A percentile compares a stretch with the other conserved stretches of the same genome.
Conservation (phyloP, 1,284 basidiomycete genomes). For the Ganoderma boninense region DNA sequence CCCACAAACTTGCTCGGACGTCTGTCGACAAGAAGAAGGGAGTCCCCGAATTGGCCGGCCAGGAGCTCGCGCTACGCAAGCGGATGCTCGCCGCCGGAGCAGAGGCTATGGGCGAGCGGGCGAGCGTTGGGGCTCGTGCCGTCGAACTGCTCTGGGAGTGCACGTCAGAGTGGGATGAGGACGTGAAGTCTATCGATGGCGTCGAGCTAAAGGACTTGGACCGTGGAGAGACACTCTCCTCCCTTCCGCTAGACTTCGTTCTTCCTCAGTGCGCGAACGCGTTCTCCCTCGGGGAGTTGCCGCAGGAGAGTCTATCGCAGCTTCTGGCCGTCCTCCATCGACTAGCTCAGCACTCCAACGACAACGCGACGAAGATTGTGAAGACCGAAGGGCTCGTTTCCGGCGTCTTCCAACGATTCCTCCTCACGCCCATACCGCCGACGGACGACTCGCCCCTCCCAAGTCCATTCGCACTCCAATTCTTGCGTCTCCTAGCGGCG, state of each 20-base stretch:
- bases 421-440: slow-evolving; percentile 59
- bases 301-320: slow-evolving; percentile 59
- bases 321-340: slow-evolving; percentile 72
- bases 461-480: slow-evolving; percentile 61
- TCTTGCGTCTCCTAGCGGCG: slow-evolving; percentile 68
- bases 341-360: slow-evolving; percentile 64
- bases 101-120: slow-evolving; percentile 71
- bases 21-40: slow-evolving; percentile 33
- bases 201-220: slow-evolving; percentile 55
- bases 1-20: slow-evolving; percentile 49
- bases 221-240: slow-evolving; percentile 40
- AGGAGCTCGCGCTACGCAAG: slow-evolving; percentile 57
- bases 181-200: slow-evolving; percentile 50
- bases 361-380: slow-evolving; percentile 62
- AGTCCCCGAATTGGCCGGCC: slow-evolving; percentile 52
- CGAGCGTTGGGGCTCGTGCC: slow-evolving; percentile 70
- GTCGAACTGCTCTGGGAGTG: slow-evolving; percentile 78
- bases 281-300: slow-evolving; percentile 51
- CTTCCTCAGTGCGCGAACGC: slow-evolving; percentile 57
- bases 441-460: slow-evolving; percentile 47
- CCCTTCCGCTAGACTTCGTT: slow-evolving; percentile 62
- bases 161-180: slow-evolving; percentile 66
- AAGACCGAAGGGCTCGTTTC: slow-evolving; percentile 62
- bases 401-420: slow-evolving; percentile 61
- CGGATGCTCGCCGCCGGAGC: slow-evolving; percentile 72